These are phyloP conservation scores for Fusarium ramigenum DNA, from an alignment of 2,329 filamentous ascomycete species.

Conservation along the genomic window DNA sequence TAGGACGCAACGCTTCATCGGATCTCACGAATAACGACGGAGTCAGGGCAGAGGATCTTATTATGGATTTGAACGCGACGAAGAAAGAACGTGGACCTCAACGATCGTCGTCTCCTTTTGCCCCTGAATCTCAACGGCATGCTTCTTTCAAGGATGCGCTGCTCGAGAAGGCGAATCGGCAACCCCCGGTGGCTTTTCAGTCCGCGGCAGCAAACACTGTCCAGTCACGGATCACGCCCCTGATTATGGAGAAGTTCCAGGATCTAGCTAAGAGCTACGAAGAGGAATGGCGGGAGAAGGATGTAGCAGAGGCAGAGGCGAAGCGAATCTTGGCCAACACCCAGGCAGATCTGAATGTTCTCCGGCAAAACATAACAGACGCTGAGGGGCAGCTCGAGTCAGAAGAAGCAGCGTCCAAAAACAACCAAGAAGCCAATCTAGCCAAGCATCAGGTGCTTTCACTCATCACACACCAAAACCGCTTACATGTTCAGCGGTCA, in stretches of 20 bases:
- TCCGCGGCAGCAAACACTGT: conserved; percentile 75
- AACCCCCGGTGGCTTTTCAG: conserved; percentile 57
- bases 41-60: conserved; percentile 84
- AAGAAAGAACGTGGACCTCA: conserved; percentile 74
- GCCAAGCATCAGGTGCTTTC: conserved; percentile 60
- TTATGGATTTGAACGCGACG: conserved; percentile 77
- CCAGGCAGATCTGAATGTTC: conserved; percentile 70
- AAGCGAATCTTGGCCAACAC: conserved; percentile 72
- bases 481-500: conserved; percentile 61
- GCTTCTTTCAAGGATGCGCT: conserved; percentile 63
- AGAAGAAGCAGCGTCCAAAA: conserved; percentile 62
- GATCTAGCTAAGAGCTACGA: conserved; percentile 77
- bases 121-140: conserved; percentile 67
- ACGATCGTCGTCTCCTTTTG: conserved; percentile 79
- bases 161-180: conserved; percentile 54
- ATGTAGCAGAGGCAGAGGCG: conserved; percentile 74
- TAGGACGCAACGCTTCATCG: conserved; percentile 82
- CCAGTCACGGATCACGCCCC: conserved; percentile 72
- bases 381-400: conserved; percentile 64
- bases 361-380: conserved; percentile 69
- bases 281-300: conserved; percentile 78
- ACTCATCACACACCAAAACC: conserved; percentile 62
- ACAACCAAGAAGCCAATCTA: conserved; percentile 60
- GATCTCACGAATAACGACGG: conserved; percentile 85
- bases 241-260: conserved; percentile 77